A percentile compares a stretch with the other conserved stretches of the same genome.
These are phyloP conservation scores for Nemania sp. DNA, from an alignment of 2,329 filamentous ascomycete genomes.

Conservation along the genomic window DNA sequence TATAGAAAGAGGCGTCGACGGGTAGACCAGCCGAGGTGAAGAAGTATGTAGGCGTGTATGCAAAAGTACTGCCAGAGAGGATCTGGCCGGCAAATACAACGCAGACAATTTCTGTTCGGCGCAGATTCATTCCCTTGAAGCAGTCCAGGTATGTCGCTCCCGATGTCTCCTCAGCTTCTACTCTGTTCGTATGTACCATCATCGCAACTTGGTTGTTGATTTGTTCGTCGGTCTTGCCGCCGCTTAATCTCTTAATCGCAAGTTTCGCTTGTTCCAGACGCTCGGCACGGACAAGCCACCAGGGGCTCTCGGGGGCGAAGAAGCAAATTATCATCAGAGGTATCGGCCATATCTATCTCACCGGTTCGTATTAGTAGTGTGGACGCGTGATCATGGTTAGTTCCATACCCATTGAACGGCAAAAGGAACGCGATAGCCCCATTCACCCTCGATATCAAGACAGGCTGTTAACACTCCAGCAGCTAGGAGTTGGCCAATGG, in stretches of 20 bases:
- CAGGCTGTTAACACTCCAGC: conserved; percentile 56
- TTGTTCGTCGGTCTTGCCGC: conserved; percentile 49
- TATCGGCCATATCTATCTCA: conserved; percentile 53
- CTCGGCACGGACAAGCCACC: conserved; percentile 58
- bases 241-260: conserved; percentile 53
- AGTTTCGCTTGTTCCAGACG: conserved; percentile 53
- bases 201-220: conserved; percentile 57
- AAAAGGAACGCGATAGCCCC: conserved; percentile 59
- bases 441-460: conserved; percentile 52
- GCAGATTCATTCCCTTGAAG: conserved; percentile 59
- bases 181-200: conserved; percentile 59
- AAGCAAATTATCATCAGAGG: conserved; percentile 55
- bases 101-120: conserved; percentile 59
- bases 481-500: conserved; percentile 57
- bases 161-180: conserved; percentile 55
- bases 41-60: conserved; percentile 56
- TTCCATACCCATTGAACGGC: conserved; percentile 57
- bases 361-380: background rate
- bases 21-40: conserved; percentile 54
- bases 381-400: background rate
- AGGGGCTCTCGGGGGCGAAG: conserved; percentile 61
- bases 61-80: conserved; percentile 53
- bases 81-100: conserved; percentile 53
- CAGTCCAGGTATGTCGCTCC: conserved; percentile 61
- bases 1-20: conserved; percentile 49